Percentiles rank a stretch among this genome's conserved stretches.
phyloP scores from a whole-genome alignment of 2,329 filamentous ascomycete genomes.

The Penicillium hordei region DNA sequence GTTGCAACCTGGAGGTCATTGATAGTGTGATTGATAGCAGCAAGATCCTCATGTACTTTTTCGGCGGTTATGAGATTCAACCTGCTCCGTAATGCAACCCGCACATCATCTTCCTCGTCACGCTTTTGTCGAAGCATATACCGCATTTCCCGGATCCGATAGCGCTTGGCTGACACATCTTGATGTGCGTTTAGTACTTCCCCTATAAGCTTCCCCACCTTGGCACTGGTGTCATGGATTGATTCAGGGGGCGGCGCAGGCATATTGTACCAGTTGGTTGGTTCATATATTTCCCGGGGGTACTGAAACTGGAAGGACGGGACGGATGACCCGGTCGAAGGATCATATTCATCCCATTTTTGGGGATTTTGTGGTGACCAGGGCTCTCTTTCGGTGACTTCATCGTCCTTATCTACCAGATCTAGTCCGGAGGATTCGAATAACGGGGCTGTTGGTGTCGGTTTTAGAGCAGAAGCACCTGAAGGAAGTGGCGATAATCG shows the following conservation, averaged over 20 bases:
- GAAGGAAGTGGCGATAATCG: background rate
- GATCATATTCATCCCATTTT: background rate
- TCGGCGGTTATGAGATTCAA: background rate
- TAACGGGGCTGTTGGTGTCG: background rate
- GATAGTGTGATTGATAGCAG: background rate
- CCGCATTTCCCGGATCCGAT: background rate
- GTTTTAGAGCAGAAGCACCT: background rate
- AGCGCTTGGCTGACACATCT: background rate
- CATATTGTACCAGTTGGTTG: background rate
- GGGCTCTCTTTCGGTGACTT: background rate
- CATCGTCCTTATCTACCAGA: background rate
- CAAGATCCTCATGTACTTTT: background rate
- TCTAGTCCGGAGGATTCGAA: background rate
- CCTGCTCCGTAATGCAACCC: background rate
- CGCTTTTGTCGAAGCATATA: background rate
- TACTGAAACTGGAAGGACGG: background rate
- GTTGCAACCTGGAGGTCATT: background rate
- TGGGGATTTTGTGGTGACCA: background rate
- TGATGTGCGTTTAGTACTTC: background rate
- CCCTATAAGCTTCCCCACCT: background rate
- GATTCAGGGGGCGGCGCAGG: background rate
- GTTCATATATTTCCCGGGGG: background rate
- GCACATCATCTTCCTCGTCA: background rate
- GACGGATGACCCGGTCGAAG: background rate
- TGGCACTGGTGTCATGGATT: background rate